A percentile compares a stretch with the other conserved stretches of the same genome.
Evolutionary conservation across 2,329 filamentous ascomycete species (phyloP).

Genomic region (Pseudogymnoascus sp.): DNA sequence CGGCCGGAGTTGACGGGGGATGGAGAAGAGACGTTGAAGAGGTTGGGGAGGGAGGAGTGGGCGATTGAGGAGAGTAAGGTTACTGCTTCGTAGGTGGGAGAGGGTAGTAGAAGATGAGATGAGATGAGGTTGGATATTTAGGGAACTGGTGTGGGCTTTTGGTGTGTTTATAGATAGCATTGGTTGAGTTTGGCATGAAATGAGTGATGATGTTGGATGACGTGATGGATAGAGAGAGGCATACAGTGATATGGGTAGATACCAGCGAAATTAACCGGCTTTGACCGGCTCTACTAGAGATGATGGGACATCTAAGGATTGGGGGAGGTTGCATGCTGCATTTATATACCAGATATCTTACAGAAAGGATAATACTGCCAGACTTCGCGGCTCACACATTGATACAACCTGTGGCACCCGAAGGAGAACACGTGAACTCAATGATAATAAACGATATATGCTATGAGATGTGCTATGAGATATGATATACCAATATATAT

Average conservation of each 20-base stretch:
- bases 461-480: not conserved
- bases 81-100: slow-evolving; percentile 14
- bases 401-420: not conserved
- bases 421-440: not conserved
- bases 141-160: not conserved
- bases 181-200: not conserved
- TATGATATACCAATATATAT: not conserved
- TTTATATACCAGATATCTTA: not conserved
- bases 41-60: slow-evolving; percentile 40
- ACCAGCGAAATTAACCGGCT: not conserved
- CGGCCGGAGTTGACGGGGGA: slow-evolving; percentile 55
- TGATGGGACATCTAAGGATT: not conserved
- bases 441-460: not conserved
- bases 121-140: not conserved
- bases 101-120: not conserved
- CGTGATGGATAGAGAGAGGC: not conserved
- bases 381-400: not conserved
- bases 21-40: slow-evolving; percentile 47
- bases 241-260: not conserved
- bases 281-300: not conserved
- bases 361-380: not conserved
- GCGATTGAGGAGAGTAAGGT: slow-evolving; percentile 24
- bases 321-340: not conserved
- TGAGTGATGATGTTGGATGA: not conserved
- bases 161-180: not conserved